Base-by-base conservation (phyloP, 2,329 filamentous ascomycete species). In the Chrysoporthe austroafricana region DNA sequence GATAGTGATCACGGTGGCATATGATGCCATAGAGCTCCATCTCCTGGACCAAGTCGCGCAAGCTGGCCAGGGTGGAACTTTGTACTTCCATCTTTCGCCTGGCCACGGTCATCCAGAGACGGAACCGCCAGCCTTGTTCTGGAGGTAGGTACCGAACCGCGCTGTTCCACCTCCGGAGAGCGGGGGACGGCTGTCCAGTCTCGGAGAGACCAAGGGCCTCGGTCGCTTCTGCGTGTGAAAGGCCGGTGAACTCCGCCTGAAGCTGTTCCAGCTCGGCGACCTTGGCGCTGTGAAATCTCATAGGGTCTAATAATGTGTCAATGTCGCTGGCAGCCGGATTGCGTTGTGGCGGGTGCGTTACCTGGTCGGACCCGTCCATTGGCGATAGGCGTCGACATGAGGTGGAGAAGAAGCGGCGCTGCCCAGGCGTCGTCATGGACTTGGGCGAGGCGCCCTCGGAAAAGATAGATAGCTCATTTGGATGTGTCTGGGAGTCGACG, bases 1-100 rank as follows among this genome's bases (percentile, higher is more conserved):
- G 63, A 3, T 80, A 77, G 39, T 78, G 74, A 1, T 76, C 73
- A 14, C 77, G 76, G 3, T 74, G 74, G n/a, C 82, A 70, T 6
- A 76, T 71, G 9, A 77, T 74, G 7, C 80, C 81, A 3, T 75
- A 73, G 3, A 79, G 66, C 60, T 79, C 79, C 64, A 85, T 74
- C 57, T 84, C 78, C 16, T 75, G 70, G 6, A 84, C 72, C 1
- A 78, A 75, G 46, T 72, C 71, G 43, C 69, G 67, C 26, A 75
- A 58, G 11, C 73, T 66, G 8, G 60, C 64, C 46, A 73, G 44
- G 44, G 69, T 56, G 60, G 71, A 71, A 3, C 32, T 50, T 6
- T 54, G 34, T 7, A 69, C 62, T 14, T 69, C 67, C 9, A 72
- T 63, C 8, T 72, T 65, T 21, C 73, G 73, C 9, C 71, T 74